Base-by-base conservation (phyloP, 179 eudicot genomes). In the Camellia oleifera region DNA sequence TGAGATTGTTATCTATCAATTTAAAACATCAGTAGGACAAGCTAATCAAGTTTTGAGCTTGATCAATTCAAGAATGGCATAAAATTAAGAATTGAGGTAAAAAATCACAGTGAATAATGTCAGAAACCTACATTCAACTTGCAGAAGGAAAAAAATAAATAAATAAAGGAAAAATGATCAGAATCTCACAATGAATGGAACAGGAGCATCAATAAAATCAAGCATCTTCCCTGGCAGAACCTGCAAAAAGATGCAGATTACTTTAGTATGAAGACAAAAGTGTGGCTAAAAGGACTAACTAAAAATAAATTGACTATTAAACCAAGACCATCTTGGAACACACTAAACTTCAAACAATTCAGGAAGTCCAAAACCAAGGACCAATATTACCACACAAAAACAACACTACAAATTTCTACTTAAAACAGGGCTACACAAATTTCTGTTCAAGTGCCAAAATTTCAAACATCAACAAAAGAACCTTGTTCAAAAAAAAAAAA, bases 171-270 rank as follows among this genome's bases (percentile, higher is more conserved):
- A 78, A 75, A 50, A 13, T 12, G 13, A 53, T 53, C 26, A 70
- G 75, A 69, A 61, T 81, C 97, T 94, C 85, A 97, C 99, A 79
- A 97, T 85, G 77, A 88, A 97, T 71, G 99, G 99, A 85, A 97
- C 99, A 42, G 99, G 99, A 75, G 99, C 99, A 57, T 97, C 99
- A 74, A 97, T 90, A 87, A 97, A 97, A 83, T 97, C 99, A 56
- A 90, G 85, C 98, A 97, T 95, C 91, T 92, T 92, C 81, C 77
- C 92, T 2, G 99, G 98, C 48, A 97, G 89, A 89, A 96, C 84
- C 99, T 96, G 95, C 84, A 75, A 64, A 58, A 53, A 77, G 64
- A 54, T 81, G 45, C 18, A 40, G 53, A 68, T 42, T 32, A 11
- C 18, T 58, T 26, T 50, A 46, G 62, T 17, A n/a, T 44, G 46